Evolutionary conservation across 2,329 filamentous ascomycete genomes (phyloP), one percentile per base, ranked within the genome.

Genomic region (Epichloe elymi): DNA sequence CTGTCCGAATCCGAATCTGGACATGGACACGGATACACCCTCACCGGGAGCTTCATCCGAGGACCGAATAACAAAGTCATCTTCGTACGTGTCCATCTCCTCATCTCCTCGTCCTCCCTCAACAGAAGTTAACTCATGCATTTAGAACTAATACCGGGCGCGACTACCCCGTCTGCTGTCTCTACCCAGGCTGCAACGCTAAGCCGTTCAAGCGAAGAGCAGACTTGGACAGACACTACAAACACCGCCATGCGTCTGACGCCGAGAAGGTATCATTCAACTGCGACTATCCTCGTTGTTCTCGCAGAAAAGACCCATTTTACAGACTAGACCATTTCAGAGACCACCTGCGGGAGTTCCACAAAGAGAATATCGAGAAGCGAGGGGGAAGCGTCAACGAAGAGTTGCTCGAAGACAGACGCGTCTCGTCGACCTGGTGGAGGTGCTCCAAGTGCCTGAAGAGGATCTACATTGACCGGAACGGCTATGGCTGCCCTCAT

Each of bases 301-400:
- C 61, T 23, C 71, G 78, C 7, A 64, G 63, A 30, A 59, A 60
- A 5, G 63, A 69, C 2, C 71, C 75, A 2, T 80, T 80, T 58
- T 67, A 69, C 56, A 71, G 78, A 36, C 70, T 73, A 35, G 78
- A 81, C 55, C 78, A 80, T 63, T 78, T 71, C 59, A 70, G 77
- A 38, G 76, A 79, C 52, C 78, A 81, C 59, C 69, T 78, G 38
- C 71, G 78, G 35, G 71, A 75, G 44, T 76, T 67, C 54, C 78
- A 81, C 66, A 67, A 67, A 50, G 78, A 81, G 58, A 75, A 79
- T 53, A 69, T 78, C 36, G 65, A 68, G 56, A 74, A 74, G 65
- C 71, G 74, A 17, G 70, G 71, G 30, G 61, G 61, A 20, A 57
- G 61, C 47, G 55, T 63, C 51, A 60, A 62, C 40, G 63, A 65